phyloP scores from a whole-genome alignment of 495 filamentous ascomycete genomes.

The Penicillium egyptiacum region DNA sequence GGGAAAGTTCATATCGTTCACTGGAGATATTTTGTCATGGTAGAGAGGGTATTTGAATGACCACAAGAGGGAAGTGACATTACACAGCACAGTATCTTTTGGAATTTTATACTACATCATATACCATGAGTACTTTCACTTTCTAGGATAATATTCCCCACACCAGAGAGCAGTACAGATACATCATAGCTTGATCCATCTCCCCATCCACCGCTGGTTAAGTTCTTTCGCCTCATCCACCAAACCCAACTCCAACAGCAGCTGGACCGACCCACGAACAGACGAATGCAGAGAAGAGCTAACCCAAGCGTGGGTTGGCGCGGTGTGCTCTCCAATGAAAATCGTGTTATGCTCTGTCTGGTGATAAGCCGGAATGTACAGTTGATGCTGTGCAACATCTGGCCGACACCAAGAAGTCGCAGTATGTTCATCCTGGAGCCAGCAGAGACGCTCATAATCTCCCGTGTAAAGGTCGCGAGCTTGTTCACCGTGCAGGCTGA shows the following conservation, averaged over 20 bases:
- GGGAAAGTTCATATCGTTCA: slow-evolving; percentile 32
- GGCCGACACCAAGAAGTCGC: slow-evolving; percentile 55
- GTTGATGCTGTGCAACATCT: slow-evolving; percentile 55
- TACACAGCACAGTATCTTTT: not conserved
- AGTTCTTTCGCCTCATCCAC: slow-evolving; percentile 66
- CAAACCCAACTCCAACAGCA: slow-evolving; percentile 64
- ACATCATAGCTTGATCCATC: slow-evolving; percentile 48
- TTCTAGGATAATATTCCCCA: not conserved
- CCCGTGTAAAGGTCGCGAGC: slow-evolving; percentile 57
- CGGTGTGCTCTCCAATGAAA: slow-evolving; percentile 68
- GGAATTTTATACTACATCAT: not conserved
- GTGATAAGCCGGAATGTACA: slow-evolving; percentile 67
- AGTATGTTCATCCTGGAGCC: slow-evolving; percentile 52
- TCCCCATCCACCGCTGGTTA: slow-evolving; percentile 63
- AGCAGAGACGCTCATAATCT: slow-evolving; percentile 56
- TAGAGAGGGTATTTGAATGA: slow-evolving; percentile 1
- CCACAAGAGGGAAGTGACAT: not conserved
- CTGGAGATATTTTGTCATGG: slow-evolving; percentile 20
- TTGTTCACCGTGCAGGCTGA: slow-evolving; percentile 57
- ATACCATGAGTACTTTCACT: too few relatives aligned
- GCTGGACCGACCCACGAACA: slow-evolving; percentile 59
- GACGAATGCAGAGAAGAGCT: slow-evolving; percentile 61
- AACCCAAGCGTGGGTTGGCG: slow-evolving; percentile 69
- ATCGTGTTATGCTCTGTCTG: slow-evolving; percentile 63
- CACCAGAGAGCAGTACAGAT: not conserved